phyloP scores from a whole-genome alignment of 176 grass and related monocot species.

The Melocanna baccifera region DNA sequence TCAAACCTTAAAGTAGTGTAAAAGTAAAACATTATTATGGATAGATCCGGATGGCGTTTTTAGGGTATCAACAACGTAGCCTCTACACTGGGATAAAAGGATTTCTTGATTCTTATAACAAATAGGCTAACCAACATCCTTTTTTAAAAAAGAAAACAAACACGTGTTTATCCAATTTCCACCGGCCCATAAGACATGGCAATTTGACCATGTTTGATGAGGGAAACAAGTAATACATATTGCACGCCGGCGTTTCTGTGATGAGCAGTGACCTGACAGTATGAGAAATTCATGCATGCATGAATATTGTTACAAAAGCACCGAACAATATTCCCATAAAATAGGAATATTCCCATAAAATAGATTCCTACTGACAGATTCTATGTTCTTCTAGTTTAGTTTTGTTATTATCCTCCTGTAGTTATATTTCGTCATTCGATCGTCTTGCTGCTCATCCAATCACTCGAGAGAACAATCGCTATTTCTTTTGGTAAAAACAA shows the following conservation, averaged over 20 bases:
- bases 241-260: background rate
- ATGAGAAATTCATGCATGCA: background rate
- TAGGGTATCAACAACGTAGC: too few species aligned
- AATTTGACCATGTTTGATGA: background rate
- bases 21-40: background rate
- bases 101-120: too few species aligned
- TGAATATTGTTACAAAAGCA: background rate
- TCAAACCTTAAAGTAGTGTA: background rate
- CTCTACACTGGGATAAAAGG: too few species aligned
- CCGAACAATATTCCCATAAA: background rate
- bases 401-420: background rate
- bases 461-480: background rate
- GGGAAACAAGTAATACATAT: background rate
- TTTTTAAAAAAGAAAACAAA: too few species aligned
- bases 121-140: too few species aligned
- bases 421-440: background rate
- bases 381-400: background rate
- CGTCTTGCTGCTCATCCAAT: background rate
- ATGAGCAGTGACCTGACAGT: background rate
- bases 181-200: too few species aligned
- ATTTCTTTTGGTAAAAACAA: background rate
- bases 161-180: too few species aligned
- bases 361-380: background rate
- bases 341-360: background rate
- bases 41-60: too few species aligned